These are phyloP conservation scores for Botrytis hyacinthi DNA, from an alignment of 2,329 filamentous ascomycete genomes.

Conservation along the genomic window DNA sequence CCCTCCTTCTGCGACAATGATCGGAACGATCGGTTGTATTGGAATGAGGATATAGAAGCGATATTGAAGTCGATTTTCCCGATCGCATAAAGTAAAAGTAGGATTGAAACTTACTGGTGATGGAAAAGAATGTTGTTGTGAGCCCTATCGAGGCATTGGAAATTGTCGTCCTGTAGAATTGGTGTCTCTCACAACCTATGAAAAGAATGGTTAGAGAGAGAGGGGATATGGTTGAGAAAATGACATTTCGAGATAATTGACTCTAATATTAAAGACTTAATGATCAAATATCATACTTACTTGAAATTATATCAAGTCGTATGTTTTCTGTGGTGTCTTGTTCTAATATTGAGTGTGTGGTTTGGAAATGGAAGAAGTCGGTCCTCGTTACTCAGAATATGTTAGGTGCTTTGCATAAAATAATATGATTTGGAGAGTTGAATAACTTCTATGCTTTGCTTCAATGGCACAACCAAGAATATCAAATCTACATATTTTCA, in stretches of 20 bases:
- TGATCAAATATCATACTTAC: slow-evolving; percentile 30
- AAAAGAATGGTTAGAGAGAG: slow-evolving; percentile 28
- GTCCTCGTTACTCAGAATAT: slow-evolving; percentile 27
- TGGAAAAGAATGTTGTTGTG: slow-evolving; percentile 36
- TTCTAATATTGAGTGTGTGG: slow-evolving; percentile 21
- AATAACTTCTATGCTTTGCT: slow-evolving; percentile 22
- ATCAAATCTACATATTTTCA: slow-evolving; percentile 16
- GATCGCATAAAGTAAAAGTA: slow-evolving; percentile 38
- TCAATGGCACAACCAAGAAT: neutral
- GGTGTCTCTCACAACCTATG: slow-evolving; percentile 20
- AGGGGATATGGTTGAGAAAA: slow-evolving; percentile 20
- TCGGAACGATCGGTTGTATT: slow-evolving; percentile 23
- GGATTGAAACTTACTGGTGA: slow-evolving; percentile 36
- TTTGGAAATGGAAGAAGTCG: slow-evolving; percentile 18
- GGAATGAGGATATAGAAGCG: slow-evolving; percentile 21
- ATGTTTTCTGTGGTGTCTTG: slow-evolving; percentile 22
- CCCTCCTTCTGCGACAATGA: slow-evolving; percentile 28
- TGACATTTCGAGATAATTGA: slow-evolving; percentile 21
- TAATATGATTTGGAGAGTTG: slow-evolving; percentile 15
- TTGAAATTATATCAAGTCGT: slow-evolving; percentile 23
- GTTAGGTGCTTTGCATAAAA: slow-evolving; percentile 30
- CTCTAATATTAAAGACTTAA: slow-evolving; percentile 21
- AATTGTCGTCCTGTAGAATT: slow-evolving; percentile 34
- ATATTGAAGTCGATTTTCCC: slow-evolving; percentile 28
- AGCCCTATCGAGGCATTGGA: slow-evolving; percentile 39